Base-by-base conservation (phyloP, 2,329 filamentous ascomycete genomes). In the Monilinia polystroma region DNA sequence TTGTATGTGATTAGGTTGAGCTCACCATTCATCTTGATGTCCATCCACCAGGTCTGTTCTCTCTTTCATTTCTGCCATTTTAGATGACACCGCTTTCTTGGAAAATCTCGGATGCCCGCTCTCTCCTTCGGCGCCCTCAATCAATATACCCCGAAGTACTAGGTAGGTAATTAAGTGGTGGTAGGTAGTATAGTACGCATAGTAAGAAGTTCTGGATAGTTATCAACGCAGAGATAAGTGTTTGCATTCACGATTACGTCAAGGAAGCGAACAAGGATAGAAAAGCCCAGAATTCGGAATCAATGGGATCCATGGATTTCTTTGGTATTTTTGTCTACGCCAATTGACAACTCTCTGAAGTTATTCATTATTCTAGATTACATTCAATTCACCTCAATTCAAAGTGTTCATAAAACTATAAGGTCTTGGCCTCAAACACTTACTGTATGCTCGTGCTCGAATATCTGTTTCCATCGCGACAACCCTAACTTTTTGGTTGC, bases 381-480 rank as follows among this genome's bases (percentile, higher is more conserved):
- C 41, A 43, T 43, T 16, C 41, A 14, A 16, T 51, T 41, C 32
- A 38, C 18, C 3, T 38, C 29, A 23, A 62, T 26, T 12, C 20
- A 51, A 62, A 38, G 26, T 41, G 14, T 26, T 45, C 58, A 62
- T 51, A 26, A 26, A 38, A 51, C 5, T 29, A 51, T 60, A 62
- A 53, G 32, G 45, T 41, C 32, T 66, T 23, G 20, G 12, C 29
- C 32, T 41, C 32, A 60, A 66, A 60, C 45, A 32, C 56, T 60
- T 6, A 51, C n/a, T 32, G 23, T 57, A 18, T 52, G 35, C 63
- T 64, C 53, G 53, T 64, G 63, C 63, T 51, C 54, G 52, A 58
- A 58, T 35, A 32, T 35, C 63, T 45, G 54, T 60, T 53, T 49
- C 45, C 63, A 51, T 60, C 45, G 35, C 55, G 55, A 45, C 55